Evolutionary conservation across 495 filamentous ascomycete species (phyloP).

Genomic region (Xylaria bambusicola): DNA sequence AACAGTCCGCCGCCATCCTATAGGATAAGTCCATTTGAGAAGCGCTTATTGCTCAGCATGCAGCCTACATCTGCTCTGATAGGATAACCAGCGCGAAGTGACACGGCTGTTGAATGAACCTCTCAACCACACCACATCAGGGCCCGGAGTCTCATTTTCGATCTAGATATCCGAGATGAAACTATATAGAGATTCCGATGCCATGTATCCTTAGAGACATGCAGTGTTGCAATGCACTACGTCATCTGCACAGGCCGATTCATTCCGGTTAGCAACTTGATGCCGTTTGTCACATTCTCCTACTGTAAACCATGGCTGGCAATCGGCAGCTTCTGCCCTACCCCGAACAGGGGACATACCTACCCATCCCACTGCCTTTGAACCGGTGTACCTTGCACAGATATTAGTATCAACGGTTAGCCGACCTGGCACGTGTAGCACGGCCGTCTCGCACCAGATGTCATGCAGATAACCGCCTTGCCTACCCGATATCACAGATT

Average conservation of each 20-base stretch:
- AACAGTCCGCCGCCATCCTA: background rate
- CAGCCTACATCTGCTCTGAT: background rate
- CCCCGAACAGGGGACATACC: background rate
- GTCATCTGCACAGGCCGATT: constrained; percentile 12
- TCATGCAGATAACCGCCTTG: constrained; percentile 19
- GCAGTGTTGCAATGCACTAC: constrained; percentile 3
- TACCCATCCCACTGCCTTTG: background rate
- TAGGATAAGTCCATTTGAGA: background rate
- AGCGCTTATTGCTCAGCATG: background rate
- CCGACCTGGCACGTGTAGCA: constrained; percentile 7
- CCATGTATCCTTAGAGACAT: background rate
- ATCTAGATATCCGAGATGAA: constrained; percentile 14
- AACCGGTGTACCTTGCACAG: background rate
- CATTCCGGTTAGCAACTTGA: constrained; percentile 1
- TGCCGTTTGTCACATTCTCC: constrained; percentile 11
- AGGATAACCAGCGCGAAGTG: constrained; percentile 3
- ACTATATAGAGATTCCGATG: constrained; percentile 5
- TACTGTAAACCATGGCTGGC: constrained; percentile 2
- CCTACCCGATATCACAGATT: constrained; percentile 10
- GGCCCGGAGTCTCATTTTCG: constrained; percentile 6
- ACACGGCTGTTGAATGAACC: background rate
- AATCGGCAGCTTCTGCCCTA: background rate
- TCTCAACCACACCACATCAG: background rate
- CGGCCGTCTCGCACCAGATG: background rate
- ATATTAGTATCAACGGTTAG: background rate